Conservation (phyloP, 1,284 basidiomycete species). For the Puccinia polysora region DNA sequence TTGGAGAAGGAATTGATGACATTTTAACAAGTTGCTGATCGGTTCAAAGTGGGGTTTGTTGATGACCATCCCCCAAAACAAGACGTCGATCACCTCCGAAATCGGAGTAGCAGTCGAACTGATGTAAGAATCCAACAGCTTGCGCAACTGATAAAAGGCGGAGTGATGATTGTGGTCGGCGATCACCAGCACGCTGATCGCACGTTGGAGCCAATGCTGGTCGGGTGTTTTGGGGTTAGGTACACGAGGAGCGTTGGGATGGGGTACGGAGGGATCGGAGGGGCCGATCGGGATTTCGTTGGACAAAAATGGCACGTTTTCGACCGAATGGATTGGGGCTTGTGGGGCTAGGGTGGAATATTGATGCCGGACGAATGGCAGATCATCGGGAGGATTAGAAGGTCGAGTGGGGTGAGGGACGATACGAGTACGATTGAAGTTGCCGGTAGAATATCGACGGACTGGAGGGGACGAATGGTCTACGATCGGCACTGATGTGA, state of each 20-base stretch:
- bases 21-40: conserved; percentile 25
- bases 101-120: conserved; percentile 27
- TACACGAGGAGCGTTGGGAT: not conserved
- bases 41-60: conserved; percentile 35
- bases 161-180: conserved; percentile 34
- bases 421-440: no score
- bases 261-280: not conserved
- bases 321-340: not conserved
- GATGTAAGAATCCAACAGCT: conserved; percentile 32
- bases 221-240: not conserved
- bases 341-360: conserved; percentile 13
- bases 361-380: not conserved
- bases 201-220: conserved; percentile 33
- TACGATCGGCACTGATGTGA: not conserved
- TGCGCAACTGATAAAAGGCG: conserved; percentile 32
- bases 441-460: conserved; percentile 20
- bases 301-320: not conserved
- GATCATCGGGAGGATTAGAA: not conserved
- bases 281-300: not conserved
- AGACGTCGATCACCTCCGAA: conserved; percentile 28
- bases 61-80: conserved; percentile 38
- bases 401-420: not conserved
- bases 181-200: not conserved
- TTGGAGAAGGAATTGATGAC: conserved; percentile 25
- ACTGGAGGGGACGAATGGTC: not conserved